Conservation (phyloP, 2,329 filamentous ascomycete genomes). For the Arthrobotrys pseudoclavata region DNA sequence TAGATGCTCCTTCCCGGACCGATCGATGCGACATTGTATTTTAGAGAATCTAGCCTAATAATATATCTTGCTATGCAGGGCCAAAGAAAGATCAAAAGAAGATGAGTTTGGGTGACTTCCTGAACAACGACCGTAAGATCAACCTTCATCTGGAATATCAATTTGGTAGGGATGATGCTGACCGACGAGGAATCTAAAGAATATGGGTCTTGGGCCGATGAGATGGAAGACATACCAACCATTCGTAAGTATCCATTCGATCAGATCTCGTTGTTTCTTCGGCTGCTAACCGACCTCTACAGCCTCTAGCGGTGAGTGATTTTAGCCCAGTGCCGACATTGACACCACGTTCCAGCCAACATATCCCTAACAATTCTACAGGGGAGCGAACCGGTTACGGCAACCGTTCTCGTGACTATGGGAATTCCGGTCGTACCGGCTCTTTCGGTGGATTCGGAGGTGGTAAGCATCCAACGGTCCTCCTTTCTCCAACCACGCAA, state of each 20-base stretch:
- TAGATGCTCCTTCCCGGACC: background rate
- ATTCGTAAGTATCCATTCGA: slow-evolving; percentile 73
- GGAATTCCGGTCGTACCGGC: slow-evolving; percentile 25
- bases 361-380: slow-evolving; percentile 39
- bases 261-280: slow-evolving; percentile 3
- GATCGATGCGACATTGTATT: background rate
- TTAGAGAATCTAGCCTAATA: slow-evolving; percentile 18
- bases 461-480: slow-evolving; percentile 12
- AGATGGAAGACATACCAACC: slow-evolving; percentile 88
- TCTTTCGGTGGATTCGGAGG: slow-evolving; percentile 43
- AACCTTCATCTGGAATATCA: background rate
- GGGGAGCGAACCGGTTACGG: slow-evolving; percentile 58
- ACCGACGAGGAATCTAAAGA: slow-evolving; percentile 34
- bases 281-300: slow-evolving; percentile 61
- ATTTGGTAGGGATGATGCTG: background rate
- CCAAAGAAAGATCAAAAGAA: slow-evolving; percentile 95
- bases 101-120: slow-evolving; percentile 97
- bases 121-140: slow-evolving; percentile 86
- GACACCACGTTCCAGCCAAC: slow-evolving; percentile 11
- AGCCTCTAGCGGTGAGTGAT: slow-evolving; percentile 46
- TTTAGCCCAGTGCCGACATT: background rate
- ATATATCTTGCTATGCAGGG: slow-evolving; percentile 72
- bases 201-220: slow-evolving; percentile 96
- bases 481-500: background rate
- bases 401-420: slow-evolving; percentile 53